Evolutionary conservation across 2,329 filamentous ascomycete genomes (phyloP), one percentile per base, ranked within the genome.

Genomic region (Colletotrichum cereale): DNA sequence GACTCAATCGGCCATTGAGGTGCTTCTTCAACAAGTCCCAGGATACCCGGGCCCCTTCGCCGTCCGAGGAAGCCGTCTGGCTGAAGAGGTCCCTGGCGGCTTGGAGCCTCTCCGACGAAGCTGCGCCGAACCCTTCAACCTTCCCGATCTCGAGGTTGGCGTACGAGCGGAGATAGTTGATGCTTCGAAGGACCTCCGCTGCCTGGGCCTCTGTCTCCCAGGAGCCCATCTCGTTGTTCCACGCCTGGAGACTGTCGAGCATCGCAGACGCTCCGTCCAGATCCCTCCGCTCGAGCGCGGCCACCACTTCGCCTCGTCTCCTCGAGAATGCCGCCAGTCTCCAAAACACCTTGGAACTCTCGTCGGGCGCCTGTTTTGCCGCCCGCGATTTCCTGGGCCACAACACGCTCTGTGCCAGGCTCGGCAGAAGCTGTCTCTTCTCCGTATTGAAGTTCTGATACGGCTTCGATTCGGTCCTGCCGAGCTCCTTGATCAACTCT

Each of bases 311-410:
- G 40, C 36, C 62, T 38, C 67, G 61, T 42, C 14, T 60, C 29
- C 67, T 60, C 67, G 65, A 62, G 62, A 72, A 72, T 18, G 21
- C 29, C 11, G 38, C 56, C 16, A 72, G n/a, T 34, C 61, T 66
- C 70, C 70, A 72, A 24, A 71, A 66, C 12, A 12, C 24, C 21
- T 38, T 21, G 4, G 62, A 36, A 7, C 40, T 50, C 5, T 55
- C 36, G n/a, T 57, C 31, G 8, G 56, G 18, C 48, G 29, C 26
- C 42, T 18, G 40, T 24, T 40, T 56, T 34, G 31, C 18, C 42
- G 10, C 44, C n/a, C n/a, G 12, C 48, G 16, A 3, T 14, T 57
- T 40, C 24, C 40, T 40, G 8, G 58, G 18, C 57, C 34, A 48
- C 6, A 68, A 12, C 7, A 69, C 4, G 29, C 44, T 48, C 52